These are phyloP conservation scores for Teratosphaeria gauchensis DNA, from an alignment of 2,329 filamentous ascomycete genomes.

Conservation along the genomic window DNA sequence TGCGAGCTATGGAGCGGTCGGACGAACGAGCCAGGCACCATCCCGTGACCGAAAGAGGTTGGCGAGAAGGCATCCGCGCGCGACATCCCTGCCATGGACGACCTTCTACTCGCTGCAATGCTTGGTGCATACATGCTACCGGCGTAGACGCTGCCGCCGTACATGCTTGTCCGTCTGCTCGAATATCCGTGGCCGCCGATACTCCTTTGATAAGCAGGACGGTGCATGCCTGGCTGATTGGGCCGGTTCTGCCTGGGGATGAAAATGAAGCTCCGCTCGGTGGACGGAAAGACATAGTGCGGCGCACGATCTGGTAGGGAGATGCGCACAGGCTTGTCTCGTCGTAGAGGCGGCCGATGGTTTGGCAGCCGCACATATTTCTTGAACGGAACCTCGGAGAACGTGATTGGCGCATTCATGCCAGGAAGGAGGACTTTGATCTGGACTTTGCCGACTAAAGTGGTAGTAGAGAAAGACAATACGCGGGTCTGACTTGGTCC, in stretches of 20 bases:
- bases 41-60: conserved; percentile 50
- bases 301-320: conserved; percentile 72
- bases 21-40: conserved; percentile 52
- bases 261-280: conserved; percentile 92
- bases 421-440: conserved; percentile 71
- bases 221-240: conserved; percentile 57
- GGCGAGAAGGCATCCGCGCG: conserved; percentile 73
- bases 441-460: conserved; percentile 72
- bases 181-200: conserved; percentile 60
- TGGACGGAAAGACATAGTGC: conserved; percentile 82
- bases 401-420: conserved; percentile 61
- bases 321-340: conserved; percentile 93
- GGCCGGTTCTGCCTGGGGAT: conserved; percentile 89
- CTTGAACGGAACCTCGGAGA: conserved; percentile 69
- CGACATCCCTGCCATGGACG: conserved; percentile 60
- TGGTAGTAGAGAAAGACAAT: conserved; percentile 63
- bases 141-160: conserved; percentile 70
- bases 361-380: conserved; percentile 91
- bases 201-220: conserved; percentile 52
- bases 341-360: conserved; percentile 82
- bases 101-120: conserved; percentile 77
- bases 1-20: conserved; percentile 60
- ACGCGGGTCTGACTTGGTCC: conserved; percentile 13
- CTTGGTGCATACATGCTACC: conserved; percentile 81
- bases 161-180: conserved; percentile 70